Evolutionary conservation across 2,329 filamentous ascomycete genomes (phyloP), one percentile per base, ranked within the genome.

Genomic region (Trichoderma arundinaceum): DNA sequence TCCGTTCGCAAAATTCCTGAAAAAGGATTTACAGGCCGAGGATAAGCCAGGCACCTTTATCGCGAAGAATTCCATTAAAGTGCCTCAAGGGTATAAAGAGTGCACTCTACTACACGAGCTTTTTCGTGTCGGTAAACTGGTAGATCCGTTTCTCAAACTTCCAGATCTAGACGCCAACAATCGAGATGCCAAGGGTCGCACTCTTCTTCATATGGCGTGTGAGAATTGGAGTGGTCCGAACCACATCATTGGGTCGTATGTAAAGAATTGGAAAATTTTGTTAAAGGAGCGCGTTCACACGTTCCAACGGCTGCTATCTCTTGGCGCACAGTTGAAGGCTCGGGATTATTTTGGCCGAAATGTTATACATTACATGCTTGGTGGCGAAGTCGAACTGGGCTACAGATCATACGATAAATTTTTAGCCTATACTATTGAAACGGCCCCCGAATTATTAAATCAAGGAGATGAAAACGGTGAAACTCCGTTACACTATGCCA

Each of bases 121-220:
- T 10, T 12, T 75, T 5, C 4, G 12, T 3, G 1, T 52, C 0
- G 60, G 67, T 1, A 57, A 33, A 3, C 7, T 70, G 7, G 60
- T 70, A 1, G 64, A 70, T n/a, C 33, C 35, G 0, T 69, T 75
- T 10, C 60, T 76, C 3, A 33, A 58, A 2, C 32, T 71, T 3
- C 67, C 68, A 1, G 48, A 19, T 12, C 43, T 74, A 3, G 68
- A 76, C 32, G 65, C 71, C 52, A 69, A 74, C 43, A 57, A 66
- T n/a, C 68, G 71, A n/a, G 72, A 76, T 43, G 57, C 64, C 9
- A 59, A 65, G 19, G 73, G 72, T 0, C 65, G 69, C 17, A 75
- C 72, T 15, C 57, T 75, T 3, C 69, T 76, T 7, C 72, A 71
- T 3, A 69, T 69, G 10, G 69, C 69, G 1, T 75, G 73, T 38